Evolutionary conservation across 352 stramenopile species (phyloP).

Genomic region (Phytophthora pseudosyringae): DNA sequence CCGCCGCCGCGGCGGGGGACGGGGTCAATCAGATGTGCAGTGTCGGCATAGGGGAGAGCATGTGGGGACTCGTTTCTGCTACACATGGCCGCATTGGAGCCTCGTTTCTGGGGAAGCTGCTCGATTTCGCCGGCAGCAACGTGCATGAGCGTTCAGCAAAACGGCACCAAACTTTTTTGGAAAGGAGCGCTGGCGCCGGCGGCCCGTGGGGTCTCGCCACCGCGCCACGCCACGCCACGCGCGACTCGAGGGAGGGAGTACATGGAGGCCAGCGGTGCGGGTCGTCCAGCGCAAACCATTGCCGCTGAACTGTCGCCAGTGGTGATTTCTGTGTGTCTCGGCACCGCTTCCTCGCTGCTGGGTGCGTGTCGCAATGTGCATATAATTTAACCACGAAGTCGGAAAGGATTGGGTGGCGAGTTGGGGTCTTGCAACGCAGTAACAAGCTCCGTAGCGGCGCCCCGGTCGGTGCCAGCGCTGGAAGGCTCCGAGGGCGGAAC

Average conservation of each 20-base stretch:
- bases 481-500: background rate
- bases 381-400: constrained; percentile 28
- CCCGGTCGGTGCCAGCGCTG: background rate
- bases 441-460: background rate
- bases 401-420: constrained; percentile 6
- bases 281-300: constrained; percentile 18
- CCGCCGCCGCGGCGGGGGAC: constrained; percentile 20
- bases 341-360: constrained; percentile 1
- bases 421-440: background rate
- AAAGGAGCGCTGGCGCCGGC: constrained; percentile 15
- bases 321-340: constrained; percentile 28
- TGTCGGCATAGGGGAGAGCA: constrained; percentile 30
- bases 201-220: background rate
- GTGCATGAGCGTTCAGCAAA: constrained; percentile 20
- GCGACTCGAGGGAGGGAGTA: constrained; percentile 7
- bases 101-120: constrained; percentile 5
- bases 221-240: background rate
- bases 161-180: constrained; percentile 28
- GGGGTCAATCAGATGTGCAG: constrained; percentile 35
- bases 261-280: background rate
- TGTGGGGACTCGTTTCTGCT: constrained; percentile 41
- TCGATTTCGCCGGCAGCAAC: constrained; percentile 12
- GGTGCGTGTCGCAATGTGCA: constrained; percentile 24
- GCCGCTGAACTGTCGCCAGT: constrained; percentile 37
- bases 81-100: constrained; percentile 16